phyloP scores from a whole-genome alignment of 257 asterid species.

The Przewalskia tangutica region DNA sequence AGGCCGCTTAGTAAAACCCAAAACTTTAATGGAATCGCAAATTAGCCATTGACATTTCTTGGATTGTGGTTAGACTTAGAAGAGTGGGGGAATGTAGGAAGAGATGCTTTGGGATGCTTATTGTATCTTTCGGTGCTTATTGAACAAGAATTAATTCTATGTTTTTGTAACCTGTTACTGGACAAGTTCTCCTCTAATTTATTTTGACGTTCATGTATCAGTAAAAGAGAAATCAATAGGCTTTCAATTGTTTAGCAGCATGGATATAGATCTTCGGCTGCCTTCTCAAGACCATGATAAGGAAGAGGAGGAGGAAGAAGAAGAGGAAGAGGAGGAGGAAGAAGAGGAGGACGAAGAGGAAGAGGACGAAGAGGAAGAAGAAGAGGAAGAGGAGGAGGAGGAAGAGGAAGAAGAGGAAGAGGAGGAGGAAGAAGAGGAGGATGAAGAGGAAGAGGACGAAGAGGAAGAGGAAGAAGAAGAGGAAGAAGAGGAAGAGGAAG shows the following conservation, averaged over 20 bases:
- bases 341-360: no score
- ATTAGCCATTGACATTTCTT: neutral
- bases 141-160: neutral
- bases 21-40: neutral
- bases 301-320: constrained; percentile 29
- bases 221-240: neutral
- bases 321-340: constrained; percentile 23
- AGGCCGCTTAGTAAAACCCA: neutral
- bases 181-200: neutral
- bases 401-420: no score
- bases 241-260: constrained; percentile 10
- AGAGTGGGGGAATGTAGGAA: neutral
- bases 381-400: constrained; percentile 29
- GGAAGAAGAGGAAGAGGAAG: constrained; percentile 29
- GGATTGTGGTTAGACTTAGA: neutral
- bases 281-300: constrained; percentile 81
- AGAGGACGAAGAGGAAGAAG: constrained; percentile 21
- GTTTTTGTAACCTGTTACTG: neutral
- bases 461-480: constrained; percentile 31
- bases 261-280: constrained; percentile 90
- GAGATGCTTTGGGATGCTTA: neutral
- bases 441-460: no score
- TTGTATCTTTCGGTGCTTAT: neutral
- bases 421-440: constrained; percentile 23
- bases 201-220: neutral